Conservation (phyloP, 495 filamentous ascomycete species). For the Tuber borchii region DNA sequence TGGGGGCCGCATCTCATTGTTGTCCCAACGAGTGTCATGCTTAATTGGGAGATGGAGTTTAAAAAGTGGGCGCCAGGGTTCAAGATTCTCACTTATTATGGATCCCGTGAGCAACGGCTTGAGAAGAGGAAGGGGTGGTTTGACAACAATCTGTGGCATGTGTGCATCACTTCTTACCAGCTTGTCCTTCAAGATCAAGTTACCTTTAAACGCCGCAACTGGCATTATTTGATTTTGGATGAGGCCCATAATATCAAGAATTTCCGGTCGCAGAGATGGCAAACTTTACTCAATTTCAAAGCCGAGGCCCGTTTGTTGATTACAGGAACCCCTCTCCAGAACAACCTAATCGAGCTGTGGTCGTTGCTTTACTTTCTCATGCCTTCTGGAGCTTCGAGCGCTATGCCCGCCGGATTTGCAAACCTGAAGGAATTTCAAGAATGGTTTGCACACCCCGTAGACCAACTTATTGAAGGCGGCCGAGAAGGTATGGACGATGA, state of each 20-base stretch:
- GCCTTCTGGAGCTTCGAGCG: slow-evolving; percentile 67
- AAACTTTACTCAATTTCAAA: slow-evolving; percentile 83
- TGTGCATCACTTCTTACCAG: slow-evolving; percentile 94
- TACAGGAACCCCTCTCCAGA: slow-evolving; percentile 94
- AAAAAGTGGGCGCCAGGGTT: slow-evolving; percentile 99
- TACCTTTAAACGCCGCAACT: slow-evolving; percentile 84
- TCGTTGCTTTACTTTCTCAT: slow-evolving; percentile 93
- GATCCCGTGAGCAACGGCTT: slow-evolving; percentile 82
- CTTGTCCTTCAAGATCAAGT: slow-evolving; percentile 87
- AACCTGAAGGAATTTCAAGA: slow-evolving; percentile 86
- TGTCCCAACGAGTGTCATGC: slow-evolving; percentile 95
- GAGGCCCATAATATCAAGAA: slow-evolving; percentile 99
- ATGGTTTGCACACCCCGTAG: slow-evolving; percentile 86
- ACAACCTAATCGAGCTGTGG: slow-evolving; percentile 95
- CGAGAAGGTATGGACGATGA: slow-evolving; percentile 89
- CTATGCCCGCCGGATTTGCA: slow-evolving; percentile 76
- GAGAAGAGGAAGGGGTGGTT: slow-evolving; percentile 86
- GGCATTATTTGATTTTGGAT: slow-evolving; percentile 98
- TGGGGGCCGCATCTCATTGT: slow-evolving; percentile 97
- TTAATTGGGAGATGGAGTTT: slow-evolving; percentile 99
- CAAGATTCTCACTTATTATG: slow-evolving; percentile 96
- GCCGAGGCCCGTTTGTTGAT: slow-evolving; percentile 79
- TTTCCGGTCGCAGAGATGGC: slow-evolving; percentile 94
- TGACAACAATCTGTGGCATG: slow-evolving; percentile 86
- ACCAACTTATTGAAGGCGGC: slow-evolving; percentile 91